Conservation (phyloP, 2,329 filamentous ascomycete genomes). For the Diaporthe sp. region DNA sequence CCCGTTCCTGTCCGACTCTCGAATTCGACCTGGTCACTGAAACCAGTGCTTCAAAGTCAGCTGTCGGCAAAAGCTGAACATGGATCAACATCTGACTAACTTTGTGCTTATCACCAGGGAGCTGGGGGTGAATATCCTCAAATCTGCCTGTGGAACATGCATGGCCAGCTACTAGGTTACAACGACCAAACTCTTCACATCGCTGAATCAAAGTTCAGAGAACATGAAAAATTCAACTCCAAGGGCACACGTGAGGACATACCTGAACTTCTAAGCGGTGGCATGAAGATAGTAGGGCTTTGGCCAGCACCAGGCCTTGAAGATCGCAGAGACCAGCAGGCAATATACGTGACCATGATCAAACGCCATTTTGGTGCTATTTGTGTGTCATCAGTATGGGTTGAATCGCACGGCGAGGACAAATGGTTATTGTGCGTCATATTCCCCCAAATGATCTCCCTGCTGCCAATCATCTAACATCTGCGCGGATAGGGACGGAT, state of each 20-base stretch:
- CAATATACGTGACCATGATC: constrained; percentile 4
- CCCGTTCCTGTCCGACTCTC: background rate
- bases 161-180: background rate
- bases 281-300: background rate
- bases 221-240: background rate
- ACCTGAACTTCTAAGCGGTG: background rate
- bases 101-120: background rate
- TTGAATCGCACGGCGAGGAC: background rate
- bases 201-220: background rate
- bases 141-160: constrained; percentile 25
- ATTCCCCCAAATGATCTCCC: background rate
- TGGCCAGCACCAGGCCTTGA: background rate
- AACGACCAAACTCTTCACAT: constrained; percentile 1
- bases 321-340: background rate
- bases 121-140: background rate
- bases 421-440: background rate
- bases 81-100: background rate
- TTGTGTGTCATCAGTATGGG: background rate
- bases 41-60: background rate
- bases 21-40: background rate
- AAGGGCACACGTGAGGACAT: background rate
- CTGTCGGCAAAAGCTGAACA: background rate
- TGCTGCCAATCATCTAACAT: background rate
- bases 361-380: constrained; percentile 23
- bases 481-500: background rate